Conservation (phyloP, 768 basidiomycete genomes). For the Pulveroboletus frians region DNA sequence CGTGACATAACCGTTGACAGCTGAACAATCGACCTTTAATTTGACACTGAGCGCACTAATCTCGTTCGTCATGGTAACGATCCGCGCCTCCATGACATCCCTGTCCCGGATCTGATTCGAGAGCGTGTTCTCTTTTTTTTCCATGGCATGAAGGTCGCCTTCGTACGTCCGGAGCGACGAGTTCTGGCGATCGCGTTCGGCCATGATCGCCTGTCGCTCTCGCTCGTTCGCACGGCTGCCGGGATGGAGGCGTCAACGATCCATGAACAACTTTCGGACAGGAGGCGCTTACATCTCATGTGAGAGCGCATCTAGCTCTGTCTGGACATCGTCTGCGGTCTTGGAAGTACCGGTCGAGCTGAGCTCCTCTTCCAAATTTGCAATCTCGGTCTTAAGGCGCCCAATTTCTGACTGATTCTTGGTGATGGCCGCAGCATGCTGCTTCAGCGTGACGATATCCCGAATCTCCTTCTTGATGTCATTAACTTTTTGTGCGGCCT, state of each 20-base stretch:
- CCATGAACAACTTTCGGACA: background rate
- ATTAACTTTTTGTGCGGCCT: constrained; percentile 53
- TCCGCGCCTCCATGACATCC: constrained; percentile 47
- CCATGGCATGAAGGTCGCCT: constrained; percentile 55
- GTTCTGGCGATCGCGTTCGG: constrained; percentile 60
- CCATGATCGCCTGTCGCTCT: constrained; percentile 50
- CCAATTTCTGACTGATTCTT: constrained; percentile 57
- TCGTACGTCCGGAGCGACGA: constrained; percentile 50
- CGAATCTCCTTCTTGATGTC: constrained; percentile 53
- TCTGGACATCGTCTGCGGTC: constrained; percentile 83
- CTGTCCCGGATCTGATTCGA: constrained; percentile 57
- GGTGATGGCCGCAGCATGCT: constrained; percentile 53
- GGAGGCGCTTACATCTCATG: constrained; percentile 53
- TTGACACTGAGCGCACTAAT: constrained; percentile 39
- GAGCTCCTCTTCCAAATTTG: constrained; percentile 63
- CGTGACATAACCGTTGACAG: background rate
- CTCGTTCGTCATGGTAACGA: constrained; percentile 56
- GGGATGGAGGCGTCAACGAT: background rate
- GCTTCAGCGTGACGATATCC: constrained; percentile 56
- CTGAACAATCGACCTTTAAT: constrained; percentile 42
- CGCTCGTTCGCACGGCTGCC: constrained; percentile 63
- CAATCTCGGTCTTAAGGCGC: constrained; percentile 56
- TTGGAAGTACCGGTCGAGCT: constrained; percentile 67
- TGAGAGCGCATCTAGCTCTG: constrained; percentile 60
- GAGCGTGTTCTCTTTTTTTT: constrained; percentile 56